phyloP scores from a whole-genome alignment of 176 grass and related monocot genomes.

The Avena sativa region DNA sequence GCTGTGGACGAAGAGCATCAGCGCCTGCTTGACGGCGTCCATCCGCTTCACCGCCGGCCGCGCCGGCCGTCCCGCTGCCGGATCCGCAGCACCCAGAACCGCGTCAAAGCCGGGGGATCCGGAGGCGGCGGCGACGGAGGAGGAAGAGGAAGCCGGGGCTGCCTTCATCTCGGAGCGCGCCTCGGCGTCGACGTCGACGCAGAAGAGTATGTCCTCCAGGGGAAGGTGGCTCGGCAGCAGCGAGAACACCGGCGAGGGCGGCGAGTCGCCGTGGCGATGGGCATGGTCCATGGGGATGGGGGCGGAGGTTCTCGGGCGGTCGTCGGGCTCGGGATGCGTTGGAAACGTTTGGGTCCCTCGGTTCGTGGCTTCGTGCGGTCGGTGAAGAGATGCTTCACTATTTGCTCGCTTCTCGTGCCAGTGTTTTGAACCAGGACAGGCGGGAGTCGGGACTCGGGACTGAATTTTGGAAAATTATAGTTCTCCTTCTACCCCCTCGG shows the following conservation, averaged over 20 bases:
- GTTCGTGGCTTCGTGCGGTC: background rate
- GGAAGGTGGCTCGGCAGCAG: conserved; percentile 72
- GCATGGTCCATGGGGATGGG: conserved; percentile 27
- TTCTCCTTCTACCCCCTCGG: too few species aligned
- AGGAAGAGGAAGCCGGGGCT: conserved; percentile 20
- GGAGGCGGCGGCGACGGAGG: conserved; percentile 41
- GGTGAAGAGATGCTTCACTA: background rate
- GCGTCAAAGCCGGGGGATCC: conserved; percentile 30
- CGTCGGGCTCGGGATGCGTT: background rate
- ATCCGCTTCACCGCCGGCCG: conserved; percentile 65
- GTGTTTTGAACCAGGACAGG: too few species aligned
- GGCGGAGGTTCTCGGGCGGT: background rate
- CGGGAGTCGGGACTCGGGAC: too few species aligned
- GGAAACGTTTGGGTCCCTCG: background rate
- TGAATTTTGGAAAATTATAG: too few species aligned
- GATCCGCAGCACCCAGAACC: conserved; percentile 22
- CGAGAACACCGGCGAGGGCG: conserved; percentile 39
- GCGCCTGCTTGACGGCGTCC: conserved; percentile 84
- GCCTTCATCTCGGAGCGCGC: conserved; percentile 73
- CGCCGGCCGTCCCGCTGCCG: conserved; percentile 30
- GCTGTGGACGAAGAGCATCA: conserved; percentile 82
- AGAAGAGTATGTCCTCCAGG: conserved; percentile 91
- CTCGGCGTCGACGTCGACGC: conserved; percentile 87
- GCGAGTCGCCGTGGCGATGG: conserved; percentile 18
- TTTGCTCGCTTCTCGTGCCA: too few species aligned